Percentiles rank a stretch among this genome's conserved stretches.
These are phyloP conservation scores for Forsythia viridissima DNA, from an alignment of 257 asterid species.

Conservation along the genomic window DNA sequence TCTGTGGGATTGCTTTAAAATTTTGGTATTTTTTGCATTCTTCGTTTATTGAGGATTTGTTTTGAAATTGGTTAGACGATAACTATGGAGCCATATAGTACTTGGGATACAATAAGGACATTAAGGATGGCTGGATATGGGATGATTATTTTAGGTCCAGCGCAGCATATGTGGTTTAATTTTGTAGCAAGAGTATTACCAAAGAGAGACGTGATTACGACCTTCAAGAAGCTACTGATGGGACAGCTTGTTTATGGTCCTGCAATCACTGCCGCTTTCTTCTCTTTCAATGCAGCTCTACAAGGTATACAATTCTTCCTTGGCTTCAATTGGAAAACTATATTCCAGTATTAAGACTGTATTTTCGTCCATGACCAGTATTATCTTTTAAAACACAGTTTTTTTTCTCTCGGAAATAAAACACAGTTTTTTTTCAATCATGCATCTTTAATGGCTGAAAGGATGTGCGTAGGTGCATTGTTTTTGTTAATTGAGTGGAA, in stretches of 20 bases:
- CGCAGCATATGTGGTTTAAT: slow-evolving; percentile 85
- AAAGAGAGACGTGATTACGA: slow-evolving; percentile 60
- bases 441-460: background rate
- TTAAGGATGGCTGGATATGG: slow-evolving; percentile 80
- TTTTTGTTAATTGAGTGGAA: background rate
- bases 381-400: background rate
- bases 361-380: background rate
- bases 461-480: background rate
- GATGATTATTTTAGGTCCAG: slow-evolving; percentile 68
- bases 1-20: background rate
- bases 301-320: slow-evolving; percentile 56
- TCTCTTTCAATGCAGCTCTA: slow-evolving; percentile 73
- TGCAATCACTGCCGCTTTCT: slow-evolving; percentile 55
- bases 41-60: slow-evolving; percentile 8
- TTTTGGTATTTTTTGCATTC: background rate
- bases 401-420: too few relatives aligned
- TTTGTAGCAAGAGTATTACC: slow-evolving; percentile 60
- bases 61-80: slow-evolving; percentile 47
- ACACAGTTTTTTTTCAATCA: background rate
- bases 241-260: slow-evolving; percentile 79
- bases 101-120: slow-evolving; percentile 61
- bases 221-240: slow-evolving; percentile 70
- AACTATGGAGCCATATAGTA: slow-evolving; percentile 53
- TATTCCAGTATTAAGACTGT: background rate
- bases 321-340: slow-evolving; percentile 12